A percentile compares a stretch with the other conserved stretches of the same genome.
Evolutionary conservation across 331 rosid species (phyloP).

Genomic region (Spiraea crenata): DNA sequence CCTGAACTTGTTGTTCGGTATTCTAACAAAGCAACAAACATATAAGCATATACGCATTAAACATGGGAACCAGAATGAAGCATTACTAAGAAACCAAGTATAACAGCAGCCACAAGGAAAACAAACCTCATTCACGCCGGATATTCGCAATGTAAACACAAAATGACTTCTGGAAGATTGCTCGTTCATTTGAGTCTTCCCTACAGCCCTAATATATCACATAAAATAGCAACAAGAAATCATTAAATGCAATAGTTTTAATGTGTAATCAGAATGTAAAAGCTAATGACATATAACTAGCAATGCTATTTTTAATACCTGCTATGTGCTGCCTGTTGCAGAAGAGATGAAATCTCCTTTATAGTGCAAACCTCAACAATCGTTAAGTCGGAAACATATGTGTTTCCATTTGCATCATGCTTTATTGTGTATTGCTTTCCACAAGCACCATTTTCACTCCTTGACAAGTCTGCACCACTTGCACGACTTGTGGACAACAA

Average conservation of each 20-base stretch:
- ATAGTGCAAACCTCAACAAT: constrained; percentile 68
- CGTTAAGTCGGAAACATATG: constrained; percentile 76
- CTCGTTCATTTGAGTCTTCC: constrained; percentile 89
- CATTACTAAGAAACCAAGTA: neutral
- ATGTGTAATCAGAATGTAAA: neutral
- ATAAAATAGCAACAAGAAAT: neutral
- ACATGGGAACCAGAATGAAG: neutral
- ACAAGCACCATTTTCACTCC: constrained; percentile 48
- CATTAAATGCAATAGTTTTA: neutral
- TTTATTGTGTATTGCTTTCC: constrained; percentile 79
- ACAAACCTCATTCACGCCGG: constrained; percentile 76
- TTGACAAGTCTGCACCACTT: constrained; percentile 40
- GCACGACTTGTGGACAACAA: constrained; percentile 58
- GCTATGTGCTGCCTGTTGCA: constrained; percentile 79
- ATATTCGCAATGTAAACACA: constrained; percentile 83
- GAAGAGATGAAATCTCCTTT: constrained; percentile 42
- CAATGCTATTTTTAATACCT: constrained; percentile 40
- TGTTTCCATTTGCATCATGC: constrained; percentile 86
- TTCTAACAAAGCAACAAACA: constrained; percentile 41
- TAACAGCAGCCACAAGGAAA: neutral
- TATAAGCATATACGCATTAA: constrained; percentile 1
- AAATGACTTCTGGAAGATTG: constrained; percentile 92
- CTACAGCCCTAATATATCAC: constrained; percentile 64
- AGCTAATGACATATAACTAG: neutral
- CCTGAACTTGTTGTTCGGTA: constrained; percentile 96